phyloP scores from a whole-genome alignment of 164 flowering plant genomes.

The Vitis rotundifolia region DNA sequence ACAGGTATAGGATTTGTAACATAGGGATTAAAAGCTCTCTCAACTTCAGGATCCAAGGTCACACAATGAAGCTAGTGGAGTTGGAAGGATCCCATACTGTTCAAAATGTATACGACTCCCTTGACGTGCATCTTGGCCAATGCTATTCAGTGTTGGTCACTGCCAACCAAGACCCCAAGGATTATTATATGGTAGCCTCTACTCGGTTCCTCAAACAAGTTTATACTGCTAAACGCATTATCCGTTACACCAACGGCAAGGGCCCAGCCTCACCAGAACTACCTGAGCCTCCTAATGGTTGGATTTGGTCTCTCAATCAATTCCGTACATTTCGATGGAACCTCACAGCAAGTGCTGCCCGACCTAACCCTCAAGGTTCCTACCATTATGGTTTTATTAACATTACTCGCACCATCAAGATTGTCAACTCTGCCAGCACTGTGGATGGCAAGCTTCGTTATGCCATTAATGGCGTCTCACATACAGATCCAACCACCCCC shows the following conservation, averaged over 20 bases:
- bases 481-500: conserved; percentile 44
- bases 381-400: conserved; percentile 66
- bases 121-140: conserved; percentile 65
- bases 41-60: conserved; percentile 62
- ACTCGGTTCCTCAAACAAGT: conserved; percentile 42
- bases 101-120: conserved; percentile 51
- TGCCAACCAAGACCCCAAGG: conserved; percentile 45
- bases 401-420: conserved; percentile 61
- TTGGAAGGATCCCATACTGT: conserved; percentile 62
- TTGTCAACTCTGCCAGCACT: conserved; percentile 30
- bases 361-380: conserved; percentile 78
- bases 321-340: conserved; percentile 68
- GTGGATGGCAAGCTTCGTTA: conserved; percentile 51
- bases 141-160: conserved; percentile 49
- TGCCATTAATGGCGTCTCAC: conserved; percentile 61
- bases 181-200: conserved; percentile 58
- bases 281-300: conserved; percentile 41
- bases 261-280: conserved; percentile 38
- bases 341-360: conserved; percentile 65
- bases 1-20: conserved; percentile 62
- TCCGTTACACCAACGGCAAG: conserved; percentile 39
- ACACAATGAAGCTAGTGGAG: conserved; percentile 56
- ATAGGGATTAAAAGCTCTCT: conserved; percentile 46
- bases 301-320: conserved; percentile 70
- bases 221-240: conserved; percentile 29